Conservation (phyloP, 2,329 filamentous ascomycete genomes). For the Colletotrichum lupini region DNA sequence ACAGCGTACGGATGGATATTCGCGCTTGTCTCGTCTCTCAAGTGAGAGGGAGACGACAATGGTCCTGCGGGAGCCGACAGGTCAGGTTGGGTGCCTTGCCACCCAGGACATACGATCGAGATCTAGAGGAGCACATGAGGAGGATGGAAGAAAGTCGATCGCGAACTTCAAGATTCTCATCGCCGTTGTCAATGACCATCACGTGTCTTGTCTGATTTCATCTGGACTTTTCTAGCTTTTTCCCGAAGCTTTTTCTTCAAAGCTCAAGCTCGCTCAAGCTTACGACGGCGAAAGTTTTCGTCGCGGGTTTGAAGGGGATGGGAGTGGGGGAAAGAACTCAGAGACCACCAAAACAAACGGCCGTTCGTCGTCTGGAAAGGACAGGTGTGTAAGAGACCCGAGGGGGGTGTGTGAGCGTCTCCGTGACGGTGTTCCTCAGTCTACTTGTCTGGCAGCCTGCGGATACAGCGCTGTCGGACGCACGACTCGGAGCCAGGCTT, state of each 20-base stretch:
- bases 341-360: not conserved
- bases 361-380: too few relatives aligned
- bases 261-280: not conserved
- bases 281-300: not conserved
- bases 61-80: too few relatives aligned
- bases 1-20: not conserved
- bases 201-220: not conserved
- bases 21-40: not conserved
- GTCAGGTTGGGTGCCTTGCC: too few relatives aligned
- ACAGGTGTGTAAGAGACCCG: too few relatives aligned
- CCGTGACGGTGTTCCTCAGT: too few relatives aligned
- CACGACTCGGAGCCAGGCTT: constrained; percentile 15
- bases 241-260: not conserved
- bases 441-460: too few relatives aligned
- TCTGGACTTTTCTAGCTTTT: not conserved
- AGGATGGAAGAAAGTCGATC: not conserved
- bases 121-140: not conserved
- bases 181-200: not conserved
- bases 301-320: not conserved
- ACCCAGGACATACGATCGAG: not conserved
- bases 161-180: not conserved
- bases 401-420: not conserved
- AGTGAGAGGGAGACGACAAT: not conserved
- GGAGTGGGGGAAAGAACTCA: too few relatives aligned
- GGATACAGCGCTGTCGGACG: not conserved